These are phyloP conservation scores for Backusella luteola DNA, from an alignment of 192 early-diverging fungal species.

Conservation along the genomic window DNA sequence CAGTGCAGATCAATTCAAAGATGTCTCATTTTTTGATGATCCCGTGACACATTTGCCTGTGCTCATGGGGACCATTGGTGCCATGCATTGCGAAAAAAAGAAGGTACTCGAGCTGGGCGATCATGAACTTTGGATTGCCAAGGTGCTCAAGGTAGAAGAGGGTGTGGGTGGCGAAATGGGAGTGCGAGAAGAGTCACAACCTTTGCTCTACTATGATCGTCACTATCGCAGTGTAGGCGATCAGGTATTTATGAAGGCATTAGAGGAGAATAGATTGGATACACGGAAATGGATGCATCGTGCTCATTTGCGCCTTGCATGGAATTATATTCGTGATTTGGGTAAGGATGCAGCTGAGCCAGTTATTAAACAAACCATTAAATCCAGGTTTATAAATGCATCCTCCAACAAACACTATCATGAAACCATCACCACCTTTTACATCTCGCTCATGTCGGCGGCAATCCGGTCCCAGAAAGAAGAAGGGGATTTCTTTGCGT, in stretches of 20 bases:
- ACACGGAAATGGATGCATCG: slow-evolving; percentile 35
- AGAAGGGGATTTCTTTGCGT: slow-evolving; percentile 34
- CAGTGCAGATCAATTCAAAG: slow-evolving; percentile 47
- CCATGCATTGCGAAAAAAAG: slow-evolving; percentile 54
- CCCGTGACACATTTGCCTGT: slow-evolving; percentile 51
- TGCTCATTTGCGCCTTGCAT: slow-evolving; percentile 43
- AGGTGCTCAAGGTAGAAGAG: slow-evolving; percentile 53
- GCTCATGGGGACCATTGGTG: slow-evolving; percentile 53
- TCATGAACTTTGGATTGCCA: slow-evolving; percentile 64
- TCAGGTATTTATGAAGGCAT: slow-evolving; percentile 40
- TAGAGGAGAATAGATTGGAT: slow-evolving; percentile 27
- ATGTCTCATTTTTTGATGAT: slow-evolving; percentile 39
- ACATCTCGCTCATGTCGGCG: slow-evolving; percentile 21
- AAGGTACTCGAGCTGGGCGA: slow-evolving; percentile 53
- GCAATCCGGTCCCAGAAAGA: slow-evolving; percentile 16
- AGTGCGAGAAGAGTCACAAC: slow-evolving; percentile 30
- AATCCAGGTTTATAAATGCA: slow-evolving; percentile 16
- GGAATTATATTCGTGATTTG: slow-evolving; percentile 40
- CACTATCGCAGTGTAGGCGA: slow-evolving; percentile 48
- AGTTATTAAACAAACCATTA: slow-evolving; percentile 30
- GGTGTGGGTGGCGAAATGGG: slow-evolving; percentile 43
- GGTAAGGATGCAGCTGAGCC: slow-evolving; percentile 17
- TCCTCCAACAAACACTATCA: slow-evolving; percentile 22
- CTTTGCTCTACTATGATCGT: slow-evolving; percentile 52
- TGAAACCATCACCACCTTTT: slow-evolving; percentile 40